phyloP scores from a whole-genome alignment of 148 eudicot genomes.

The Drosera capensis region DNA sequence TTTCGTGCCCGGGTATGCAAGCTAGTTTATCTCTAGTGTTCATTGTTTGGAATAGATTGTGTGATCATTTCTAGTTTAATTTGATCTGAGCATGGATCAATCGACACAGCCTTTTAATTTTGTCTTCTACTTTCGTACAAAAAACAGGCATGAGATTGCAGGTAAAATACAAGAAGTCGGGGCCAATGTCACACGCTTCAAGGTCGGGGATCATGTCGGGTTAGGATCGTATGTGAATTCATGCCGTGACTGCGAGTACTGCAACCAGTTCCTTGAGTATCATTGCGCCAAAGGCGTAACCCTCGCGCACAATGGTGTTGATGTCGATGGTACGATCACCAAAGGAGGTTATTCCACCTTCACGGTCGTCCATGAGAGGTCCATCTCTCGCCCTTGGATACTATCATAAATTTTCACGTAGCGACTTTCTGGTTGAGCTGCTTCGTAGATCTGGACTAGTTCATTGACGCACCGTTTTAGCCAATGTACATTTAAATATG shows the following conservation, averaged over 20 bases:
- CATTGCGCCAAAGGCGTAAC: slow-evolving; percentile 16
- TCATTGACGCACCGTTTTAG: too few relatives aligned
- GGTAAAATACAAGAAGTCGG: slow-evolving; percentile 34
- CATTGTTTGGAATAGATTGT: not conserved
- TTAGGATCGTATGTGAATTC: slow-evolving; percentile 27
- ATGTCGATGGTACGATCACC: slow-evolving; percentile 20
- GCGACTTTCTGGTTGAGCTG: not conserved
- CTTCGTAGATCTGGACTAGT: too few relatives aligned
- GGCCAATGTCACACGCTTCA: slow-evolving; percentile 19
- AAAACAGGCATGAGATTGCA: slow-evolving; percentile 28
- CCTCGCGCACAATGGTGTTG: slow-evolving; percentile 6
- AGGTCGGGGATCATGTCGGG: slow-evolving; percentile 25
- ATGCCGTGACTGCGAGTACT: slow-evolving; percentile 24
- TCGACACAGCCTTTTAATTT: not conserved
- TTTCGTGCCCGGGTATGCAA: slow-evolving; percentile 67
- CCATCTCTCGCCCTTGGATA: not conserved
- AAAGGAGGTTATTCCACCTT: slow-evolving; percentile 26
- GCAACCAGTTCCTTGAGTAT: slow-evolving; percentile 13
- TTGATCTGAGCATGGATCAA: not conserved
- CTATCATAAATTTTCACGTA: slow-evolving; percentile 8
- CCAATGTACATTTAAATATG: too few relatives aligned
- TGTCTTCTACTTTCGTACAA: not conserved
- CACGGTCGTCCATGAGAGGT: slow-evolving; percentile 24
- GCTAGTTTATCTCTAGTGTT: not conserved
- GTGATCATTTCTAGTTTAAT: not conserved